A percentile compares a stretch with the other conserved stretches of the same genome.
Evolutionary conservation across 2,329 filamentous ascomycete species (phyloP).

Genomic region (Fusarium dimerum): DNA sequence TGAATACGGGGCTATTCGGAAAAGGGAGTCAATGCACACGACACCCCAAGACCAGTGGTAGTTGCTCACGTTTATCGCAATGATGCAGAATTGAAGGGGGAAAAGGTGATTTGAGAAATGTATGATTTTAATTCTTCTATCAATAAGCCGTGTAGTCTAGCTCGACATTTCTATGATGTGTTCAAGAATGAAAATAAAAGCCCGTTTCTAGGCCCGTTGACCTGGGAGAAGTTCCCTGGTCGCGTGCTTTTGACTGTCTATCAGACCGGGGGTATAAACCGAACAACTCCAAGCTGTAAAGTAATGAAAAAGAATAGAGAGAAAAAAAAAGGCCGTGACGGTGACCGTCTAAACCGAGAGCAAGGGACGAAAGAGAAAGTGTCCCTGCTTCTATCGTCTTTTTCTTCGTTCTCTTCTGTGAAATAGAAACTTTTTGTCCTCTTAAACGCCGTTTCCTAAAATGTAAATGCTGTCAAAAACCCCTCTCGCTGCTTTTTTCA

Average conservation of each 20-base stretch:
- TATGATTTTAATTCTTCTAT: slow-evolving; percentile 11
- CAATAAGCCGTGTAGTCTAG: slow-evolving; percentile 17
- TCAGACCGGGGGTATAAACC: slow-evolving; percentile 34
- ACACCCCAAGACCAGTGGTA: not conserved
- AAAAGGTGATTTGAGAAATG: not conserved
- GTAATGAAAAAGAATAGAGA: slow-evolving; percentile 7
- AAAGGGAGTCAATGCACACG: slow-evolving; percentile 7
- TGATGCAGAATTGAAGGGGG: not conserved
- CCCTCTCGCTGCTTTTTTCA: slow-evolving; percentile 13
- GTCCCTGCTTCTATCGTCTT: slow-evolving; percentile 1
- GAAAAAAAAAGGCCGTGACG: slow-evolving; percentile 4
- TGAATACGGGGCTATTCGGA: slow-evolving; percentile 3
- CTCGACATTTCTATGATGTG: not conserved
- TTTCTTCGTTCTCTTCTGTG: slow-evolving; percentile 11
- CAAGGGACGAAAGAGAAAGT: slow-evolving; percentile 1
- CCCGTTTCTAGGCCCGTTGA: slow-evolving; percentile 30
- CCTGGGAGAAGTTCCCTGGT: slow-evolving; percentile 20
- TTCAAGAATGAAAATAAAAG: slow-evolving; percentile 28
- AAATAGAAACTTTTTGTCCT: slow-evolving; percentile 21
- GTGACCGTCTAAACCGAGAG: not conserved
- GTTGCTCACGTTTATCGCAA: not conserved
- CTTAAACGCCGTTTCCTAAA: slow-evolving; percentile 26
- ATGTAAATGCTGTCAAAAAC: slow-evolving; percentile 28
- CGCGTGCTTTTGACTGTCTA: slow-evolving; percentile 30
- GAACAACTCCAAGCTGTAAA: slow-evolving; percentile 26